Conservation (phyloP, 2,329 filamentous ascomycete species). For the Huntiella savannae region DNA sequence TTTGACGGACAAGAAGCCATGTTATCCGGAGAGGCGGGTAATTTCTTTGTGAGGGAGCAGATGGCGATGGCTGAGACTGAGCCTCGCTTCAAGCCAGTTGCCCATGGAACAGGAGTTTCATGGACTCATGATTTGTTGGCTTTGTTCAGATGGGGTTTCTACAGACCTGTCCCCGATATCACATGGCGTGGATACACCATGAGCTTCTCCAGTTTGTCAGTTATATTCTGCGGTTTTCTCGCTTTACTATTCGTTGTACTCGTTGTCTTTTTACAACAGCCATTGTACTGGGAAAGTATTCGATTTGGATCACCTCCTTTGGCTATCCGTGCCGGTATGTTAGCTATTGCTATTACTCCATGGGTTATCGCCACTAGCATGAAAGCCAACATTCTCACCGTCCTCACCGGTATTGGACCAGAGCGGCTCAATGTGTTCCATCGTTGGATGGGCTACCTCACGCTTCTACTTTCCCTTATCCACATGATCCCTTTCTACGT, state of each 20-base stretch:
- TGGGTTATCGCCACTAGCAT: constrained; percentile 83
- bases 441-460: constrained; percentile 78
- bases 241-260: constrained; percentile 55
- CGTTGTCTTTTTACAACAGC: constrained; percentile 73
- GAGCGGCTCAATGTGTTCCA: constrained; percentile 86
- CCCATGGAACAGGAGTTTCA: constrained; percentile 56
- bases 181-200: constrained; percentile 48
- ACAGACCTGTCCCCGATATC: constrained; percentile 63
- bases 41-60: too few species aligned
- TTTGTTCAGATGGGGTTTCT: constrained; percentile 75
- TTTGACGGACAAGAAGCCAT: constrained; percentile 25
- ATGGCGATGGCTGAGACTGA: too few species aligned
- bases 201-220: constrained; percentile 62
- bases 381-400: constrained; percentile 71
- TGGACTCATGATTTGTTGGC: constrained; percentile 63
- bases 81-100: constrained; percentile 38
- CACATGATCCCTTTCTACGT: constrained; percentile 83
- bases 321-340: constrained; percentile 76
- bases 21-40: too few species aligned
- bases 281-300: constrained; percentile 78
- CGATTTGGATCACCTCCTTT: constrained; percentile 72
- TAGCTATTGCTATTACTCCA: constrained; percentile 74
- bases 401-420: constrained; percentile 77
- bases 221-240: constrained; percentile 46
- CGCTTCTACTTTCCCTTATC: constrained; percentile 61